Percentiles rank a stretch among this genome's conserved stretches.
These are phyloP conservation scores for Diaporthe sp. DNA, from an alignment of 2,329 filamentous ascomycete genomes.

Conservation along the genomic window DNA sequence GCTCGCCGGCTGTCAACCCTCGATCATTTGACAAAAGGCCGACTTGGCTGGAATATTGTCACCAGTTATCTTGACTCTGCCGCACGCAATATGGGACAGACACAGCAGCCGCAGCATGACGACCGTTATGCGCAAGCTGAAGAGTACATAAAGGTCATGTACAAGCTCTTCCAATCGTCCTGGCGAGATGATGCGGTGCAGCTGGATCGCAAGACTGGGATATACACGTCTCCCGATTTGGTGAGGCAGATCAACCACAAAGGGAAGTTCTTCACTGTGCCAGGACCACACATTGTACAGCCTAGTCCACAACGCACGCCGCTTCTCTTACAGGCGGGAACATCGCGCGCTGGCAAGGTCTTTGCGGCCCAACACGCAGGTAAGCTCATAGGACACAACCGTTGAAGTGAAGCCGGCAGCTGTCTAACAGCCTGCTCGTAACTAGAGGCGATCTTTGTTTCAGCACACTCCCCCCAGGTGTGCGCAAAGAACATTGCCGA, in stretches of 20 bases:
- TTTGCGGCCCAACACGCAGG: conserved; percentile 79
- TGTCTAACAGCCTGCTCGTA: neutral
- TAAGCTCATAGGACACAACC: neutral
- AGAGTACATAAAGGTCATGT: conserved; percentile 72
- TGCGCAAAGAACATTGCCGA: conserved; percentile 74
- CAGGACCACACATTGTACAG: conserved; percentile 74
- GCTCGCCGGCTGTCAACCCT: conserved; percentile 75
- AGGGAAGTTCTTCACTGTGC: conserved; percentile 67
- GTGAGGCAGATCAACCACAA: conserved; percentile 72
- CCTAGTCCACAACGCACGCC: conserved; percentile 78
- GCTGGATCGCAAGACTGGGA: conserved; percentile 65
- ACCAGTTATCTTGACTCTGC: conserved; percentile 78
- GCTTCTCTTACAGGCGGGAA: conserved; percentile 78
- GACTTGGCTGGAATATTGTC: conserved; percentile 70
- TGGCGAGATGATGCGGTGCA: conserved; percentile 71
- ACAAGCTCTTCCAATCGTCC: conserved; percentile 64
- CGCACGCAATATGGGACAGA: conserved; percentile 71
- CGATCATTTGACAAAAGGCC: conserved; percentile 76
- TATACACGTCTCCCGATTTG: conserved; percentile 70
- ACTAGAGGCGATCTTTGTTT: conserved; percentile 74
- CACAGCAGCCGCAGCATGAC: conserved; percentile 71
- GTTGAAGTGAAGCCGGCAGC: neutral
- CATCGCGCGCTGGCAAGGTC: conserved; percentile 73
- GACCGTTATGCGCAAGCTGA: conserved; percentile 72
- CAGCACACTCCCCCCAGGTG: conserved; percentile 72